phyloP scores from a whole-genome alignment of 1,284 basidiomycete species.

The Pterulicium gracile region DNA sequence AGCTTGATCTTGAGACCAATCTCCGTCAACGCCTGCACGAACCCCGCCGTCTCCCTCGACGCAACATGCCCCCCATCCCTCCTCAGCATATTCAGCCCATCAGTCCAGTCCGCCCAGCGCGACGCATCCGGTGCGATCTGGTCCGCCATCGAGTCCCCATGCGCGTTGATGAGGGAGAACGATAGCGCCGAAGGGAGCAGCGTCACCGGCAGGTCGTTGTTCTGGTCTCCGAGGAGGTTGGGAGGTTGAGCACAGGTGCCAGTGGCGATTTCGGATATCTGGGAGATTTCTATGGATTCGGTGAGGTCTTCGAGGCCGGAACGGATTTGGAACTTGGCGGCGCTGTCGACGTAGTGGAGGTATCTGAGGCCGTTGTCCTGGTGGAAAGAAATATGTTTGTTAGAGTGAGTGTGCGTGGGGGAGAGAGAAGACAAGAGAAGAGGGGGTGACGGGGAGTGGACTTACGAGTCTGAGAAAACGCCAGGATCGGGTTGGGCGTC shows the following conservation, averaged over 20 bases:
- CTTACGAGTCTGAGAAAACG: constrained; percentile 68
- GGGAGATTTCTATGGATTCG: constrained; percentile 73
- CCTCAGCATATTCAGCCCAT: constrained; percentile 84
- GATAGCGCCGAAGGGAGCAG: constrained; percentile 59
- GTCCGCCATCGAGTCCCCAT: constrained; percentile 74
- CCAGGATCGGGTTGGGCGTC: constrained; percentile 57
- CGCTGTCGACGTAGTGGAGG: constrained; percentile 75
- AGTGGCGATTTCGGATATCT: constrained; percentile 69
- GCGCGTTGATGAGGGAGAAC: constrained; percentile 68
- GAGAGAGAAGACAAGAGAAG: constrained; percentile 3
- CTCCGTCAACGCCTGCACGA: constrained; percentile 81
- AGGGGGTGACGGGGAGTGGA: constrained; percentile 1
- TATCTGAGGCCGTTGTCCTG: constrained; percentile 71
- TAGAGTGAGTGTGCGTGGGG: constrained; percentile 4
- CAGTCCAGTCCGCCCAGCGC: constrained; percentile 92
- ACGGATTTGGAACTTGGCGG: constrained; percentile 66
- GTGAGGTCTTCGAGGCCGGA: constrained; percentile 79
- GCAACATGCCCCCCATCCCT: constrained; percentile 72
- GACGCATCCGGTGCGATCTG: constrained; percentile 79
- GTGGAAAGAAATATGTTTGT: too few species aligned
- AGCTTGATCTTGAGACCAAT: constrained; percentile 92
- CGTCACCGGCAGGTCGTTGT: constrained; percentile 41
- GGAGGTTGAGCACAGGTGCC: constrained; percentile 69
- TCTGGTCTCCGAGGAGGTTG: constrained; percentile 46
- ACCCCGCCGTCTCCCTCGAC: constrained; percentile 78